Evolutionary conservation across 2,329 filamentous ascomycete genomes (phyloP).

Genomic region (Delphinella strobiligena): DNA sequence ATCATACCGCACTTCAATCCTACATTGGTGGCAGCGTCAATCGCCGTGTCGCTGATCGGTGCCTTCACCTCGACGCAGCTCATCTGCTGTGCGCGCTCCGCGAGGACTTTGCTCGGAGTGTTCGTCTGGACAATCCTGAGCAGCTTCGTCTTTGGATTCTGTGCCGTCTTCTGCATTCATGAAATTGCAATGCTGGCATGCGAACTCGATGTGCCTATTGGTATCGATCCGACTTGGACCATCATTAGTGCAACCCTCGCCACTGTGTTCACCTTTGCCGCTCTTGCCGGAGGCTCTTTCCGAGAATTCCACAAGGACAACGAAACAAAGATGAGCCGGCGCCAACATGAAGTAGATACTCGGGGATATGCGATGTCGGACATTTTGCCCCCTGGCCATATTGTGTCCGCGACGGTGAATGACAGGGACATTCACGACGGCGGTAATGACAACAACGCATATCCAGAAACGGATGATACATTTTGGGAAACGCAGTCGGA

Average conservation of each 20-base stretch:
- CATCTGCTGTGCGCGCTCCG: constrained; percentile 21
- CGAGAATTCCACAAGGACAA: too few relatives aligned
- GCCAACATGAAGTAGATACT: too few relatives aligned
- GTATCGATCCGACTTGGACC: constrained; percentile 17
- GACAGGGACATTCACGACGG: too few relatives aligned
- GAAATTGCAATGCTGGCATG: constrained; percentile 23
- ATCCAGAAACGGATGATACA: too few relatives aligned
- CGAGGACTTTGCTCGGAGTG: constrained; percentile 17
- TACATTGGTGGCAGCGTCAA: constrained; percentile 18
- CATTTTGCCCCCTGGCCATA: too few relatives aligned
- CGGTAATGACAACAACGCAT: too few relatives aligned
- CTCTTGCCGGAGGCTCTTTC: too few relatives aligned
- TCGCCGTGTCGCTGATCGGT: constrained; percentile 21
- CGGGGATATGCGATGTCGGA: too few relatives aligned
- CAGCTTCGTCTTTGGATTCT: constrained; percentile 22
- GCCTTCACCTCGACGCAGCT: constrained; percentile 23
- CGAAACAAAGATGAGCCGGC: too few relatives aligned
- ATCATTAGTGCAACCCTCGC: constrained; percentile 13
- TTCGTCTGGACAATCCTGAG: constrained; percentile 19
- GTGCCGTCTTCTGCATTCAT: constrained; percentile 22
- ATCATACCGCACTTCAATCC: constrained; percentile 16
- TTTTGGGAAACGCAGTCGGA: too few relatives aligned
- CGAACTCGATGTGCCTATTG: constrained; percentile 20
- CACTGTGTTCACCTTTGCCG: constrained; percentile 11
- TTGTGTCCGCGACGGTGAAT: too few relatives aligned